Base-by-base conservation (phyloP, 2,329 filamentous ascomycete species). In the Akanthomyces lecanii region DNA sequence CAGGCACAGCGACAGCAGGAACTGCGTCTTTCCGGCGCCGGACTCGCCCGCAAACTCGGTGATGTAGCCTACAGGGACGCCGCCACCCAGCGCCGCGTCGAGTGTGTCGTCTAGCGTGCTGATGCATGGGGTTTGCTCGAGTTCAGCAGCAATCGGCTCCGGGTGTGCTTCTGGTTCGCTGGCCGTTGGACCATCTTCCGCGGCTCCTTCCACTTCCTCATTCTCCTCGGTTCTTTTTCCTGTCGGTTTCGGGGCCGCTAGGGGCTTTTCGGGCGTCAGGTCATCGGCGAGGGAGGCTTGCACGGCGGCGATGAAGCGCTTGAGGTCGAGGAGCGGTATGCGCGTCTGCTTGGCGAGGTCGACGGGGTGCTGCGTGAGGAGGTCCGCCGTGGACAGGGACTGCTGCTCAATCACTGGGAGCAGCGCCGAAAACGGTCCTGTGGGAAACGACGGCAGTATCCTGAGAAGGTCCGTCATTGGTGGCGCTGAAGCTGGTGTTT, bases 1-100 rank as follows among this genome's bases (percentile, higher is more conserved):
- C 40, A 98, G 86, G 51, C 96, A 87, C 33, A 99, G 83, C 25
- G 89, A 88, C 33, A 98, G 84, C 33, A 98, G 87, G 71, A 97
- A 86, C 75, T 99, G 95, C 1, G 95, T 97, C 82, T 99, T 99
- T 71, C 94, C 95, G 67, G 88, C 90, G 69, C 93, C 95, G 67
- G 92, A 96, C 79, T 98, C 95, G 64, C 95, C 95, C 1, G 92
- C 90, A 65, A 99, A 83, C 74, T 99, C 95, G 8, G 91, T 92
- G 71, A 99, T 81, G 75, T 89, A 89, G 53, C 92, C 90, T 2
- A 87, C 83, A 1, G 89, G 90, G 62, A 98, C 84, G 23, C 95
- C 95, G 54, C 93, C 94, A 64, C 85, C 85, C 45, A 98, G 81
- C 2, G 76, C 77, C 10, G 72, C 73, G 67, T 99, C 94, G 38